Percentiles rank a stretch among this genome's conserved stretches.
These are phyloP conservation scores for Quercus lobata DNA, from an alignment of 331 rosid genomes.

Conservation along the genomic window DNA sequence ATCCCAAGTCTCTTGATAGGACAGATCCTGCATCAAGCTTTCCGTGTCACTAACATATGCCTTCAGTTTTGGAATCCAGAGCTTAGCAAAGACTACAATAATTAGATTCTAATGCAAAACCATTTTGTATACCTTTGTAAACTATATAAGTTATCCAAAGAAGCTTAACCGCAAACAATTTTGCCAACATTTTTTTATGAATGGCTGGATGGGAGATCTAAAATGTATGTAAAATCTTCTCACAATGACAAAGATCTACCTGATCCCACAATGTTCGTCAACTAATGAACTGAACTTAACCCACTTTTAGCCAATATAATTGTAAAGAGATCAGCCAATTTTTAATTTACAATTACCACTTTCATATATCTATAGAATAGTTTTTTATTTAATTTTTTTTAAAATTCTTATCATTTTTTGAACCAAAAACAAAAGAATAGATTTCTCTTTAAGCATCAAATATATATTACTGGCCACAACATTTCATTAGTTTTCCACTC, in stretches of 20 bases:
- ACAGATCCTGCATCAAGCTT: slow-evolving; percentile 85
- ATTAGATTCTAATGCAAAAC: slow-evolving; percentile 37
- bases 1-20: slow-evolving; percentile 97
- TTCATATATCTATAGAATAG: not conserved
- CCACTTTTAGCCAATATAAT: not conserved
- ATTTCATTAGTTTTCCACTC: not conserved
- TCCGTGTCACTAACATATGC: slow-evolving; percentile 95
- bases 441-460: not conserved
- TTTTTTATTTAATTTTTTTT: not conserved
- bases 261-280: not conserved
- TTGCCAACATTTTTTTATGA: not conserved
- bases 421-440: too few species aligned
- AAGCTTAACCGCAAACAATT: not conserved
- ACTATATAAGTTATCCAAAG: slow-evolving; percentile 3
- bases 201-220: not conserved
- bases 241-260: not conserved
- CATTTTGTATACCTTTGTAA: slow-evolving; percentile 15
- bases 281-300: not conserved
- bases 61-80: slow-evolving; percentile 99
- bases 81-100: slow-evolving; percentile 66
- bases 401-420: too few species aligned
- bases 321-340: not conserved
- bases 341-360: not conserved
- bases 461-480: not conserved
- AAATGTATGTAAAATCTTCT: not conserved